phyloP scores from a whole-genome alignment of 2,329 filamentous ascomycete species.

The Lasiodiplodia theobromae region DNA sequence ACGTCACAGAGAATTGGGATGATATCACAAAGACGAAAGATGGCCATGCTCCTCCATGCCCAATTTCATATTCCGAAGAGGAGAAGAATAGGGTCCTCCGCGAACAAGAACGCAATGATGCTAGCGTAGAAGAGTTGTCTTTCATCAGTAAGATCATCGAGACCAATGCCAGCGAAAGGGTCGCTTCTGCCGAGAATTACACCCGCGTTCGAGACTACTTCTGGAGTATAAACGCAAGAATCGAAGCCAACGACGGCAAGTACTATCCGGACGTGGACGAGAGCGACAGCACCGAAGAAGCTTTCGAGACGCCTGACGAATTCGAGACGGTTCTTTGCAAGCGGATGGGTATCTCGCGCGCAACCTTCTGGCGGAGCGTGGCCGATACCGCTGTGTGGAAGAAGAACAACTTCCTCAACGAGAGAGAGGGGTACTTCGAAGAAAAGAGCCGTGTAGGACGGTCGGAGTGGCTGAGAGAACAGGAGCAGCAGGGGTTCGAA shows the following conservation, averaged over 20 bases:
- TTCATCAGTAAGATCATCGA: not conserved
- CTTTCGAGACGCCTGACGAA: not conserved
- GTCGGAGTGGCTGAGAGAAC: too few relatives aligned
- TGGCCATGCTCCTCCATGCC: not conserved
- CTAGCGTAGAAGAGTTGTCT: not conserved
- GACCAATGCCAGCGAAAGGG: rapidly evolving
- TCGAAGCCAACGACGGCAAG: not conserved
- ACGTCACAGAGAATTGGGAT: not conserved
- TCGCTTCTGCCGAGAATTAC: not conserved
- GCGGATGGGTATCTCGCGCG: not conserved
- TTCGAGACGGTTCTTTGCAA: not conserved
- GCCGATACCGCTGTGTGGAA: not conserved
- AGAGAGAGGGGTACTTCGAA: too few relatives aligned
- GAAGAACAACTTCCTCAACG: too few relatives aligned
- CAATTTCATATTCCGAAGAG: not conserved
- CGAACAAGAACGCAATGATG: not conserved
- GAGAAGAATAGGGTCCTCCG: not conserved
- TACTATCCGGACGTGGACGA: not conserved
- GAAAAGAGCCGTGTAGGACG: too few relatives aligned
- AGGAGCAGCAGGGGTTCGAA: too few relatives aligned
- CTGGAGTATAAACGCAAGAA: not conserved
- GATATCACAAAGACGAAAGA: not conserved
- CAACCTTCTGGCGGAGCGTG: constrained; percentile 43
- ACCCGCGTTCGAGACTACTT: not conserved
- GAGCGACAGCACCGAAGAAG: not conserved